Evolutionary conservation across 352 stramenopile species (phyloP).

Genomic region (Phytophthora fragariaefolia): DNA sequence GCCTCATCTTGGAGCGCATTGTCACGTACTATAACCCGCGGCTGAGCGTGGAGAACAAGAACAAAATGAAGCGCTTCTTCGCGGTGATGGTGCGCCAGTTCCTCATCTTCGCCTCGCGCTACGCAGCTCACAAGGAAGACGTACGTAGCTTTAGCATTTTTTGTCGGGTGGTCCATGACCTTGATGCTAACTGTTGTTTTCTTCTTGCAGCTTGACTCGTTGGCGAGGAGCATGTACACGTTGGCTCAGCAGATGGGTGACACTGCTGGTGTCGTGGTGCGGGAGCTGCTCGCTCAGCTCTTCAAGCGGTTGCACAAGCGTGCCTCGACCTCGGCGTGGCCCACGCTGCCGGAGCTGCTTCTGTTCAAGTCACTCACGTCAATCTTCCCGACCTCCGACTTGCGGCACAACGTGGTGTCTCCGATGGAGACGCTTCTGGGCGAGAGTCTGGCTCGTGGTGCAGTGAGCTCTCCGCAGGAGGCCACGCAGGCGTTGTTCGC

Average conservation of each 20-base stretch:
- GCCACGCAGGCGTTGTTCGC: constrained; percentile 84
- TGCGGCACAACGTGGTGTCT: constrained; percentile 94
- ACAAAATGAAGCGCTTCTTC: constrained; percentile 97
- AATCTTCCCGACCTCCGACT: constrained; percentile 95
- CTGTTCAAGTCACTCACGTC: constrained; percentile 89
- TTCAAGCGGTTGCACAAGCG: constrained; percentile 84
- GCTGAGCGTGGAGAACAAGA: constrained; percentile 94
- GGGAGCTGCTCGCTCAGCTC: constrained; percentile 91
- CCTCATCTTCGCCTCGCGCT: constrained; percentile 88
- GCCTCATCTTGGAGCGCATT: constrained; percentile 93
- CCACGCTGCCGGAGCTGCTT: constrained; percentile 89
- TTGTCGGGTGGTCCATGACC: not conserved
- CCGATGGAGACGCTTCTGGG: constrained; percentile 92
- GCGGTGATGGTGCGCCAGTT: constrained; percentile 95
- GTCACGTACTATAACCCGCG: constrained; percentile 94
- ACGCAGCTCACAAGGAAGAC: constrained; percentile 70
- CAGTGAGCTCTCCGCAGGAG: constrained; percentile 76
- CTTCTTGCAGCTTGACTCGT: constrained; percentile 72
- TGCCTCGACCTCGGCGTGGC: constrained; percentile 76
- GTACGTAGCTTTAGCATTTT: constrained; percentile 34
- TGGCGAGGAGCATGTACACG: constrained; percentile 88
- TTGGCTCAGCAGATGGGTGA: constrained; percentile 93
- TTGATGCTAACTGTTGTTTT: constrained; percentile 39
- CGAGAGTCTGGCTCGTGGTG: constrained; percentile 86
- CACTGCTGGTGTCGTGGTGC: constrained; percentile 86